phyloP scores from a whole-genome alignment of 2,329 filamentous ascomycete genomes.

The Fragosphaeria purpurea region DNA sequence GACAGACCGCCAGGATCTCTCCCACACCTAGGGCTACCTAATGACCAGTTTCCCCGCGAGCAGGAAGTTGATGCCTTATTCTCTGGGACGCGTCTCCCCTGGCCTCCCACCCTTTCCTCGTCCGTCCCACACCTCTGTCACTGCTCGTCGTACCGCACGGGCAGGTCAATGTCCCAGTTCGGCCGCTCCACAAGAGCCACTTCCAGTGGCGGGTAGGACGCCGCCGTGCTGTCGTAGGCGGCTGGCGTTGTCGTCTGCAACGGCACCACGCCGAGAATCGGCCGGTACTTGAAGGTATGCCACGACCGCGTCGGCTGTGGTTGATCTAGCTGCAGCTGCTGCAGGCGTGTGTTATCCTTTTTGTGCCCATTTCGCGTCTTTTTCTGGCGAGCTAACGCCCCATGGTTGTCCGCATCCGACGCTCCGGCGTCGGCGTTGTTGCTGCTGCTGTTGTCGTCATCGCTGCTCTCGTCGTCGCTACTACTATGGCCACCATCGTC shows the following conservation, averaged over 20 bases:
- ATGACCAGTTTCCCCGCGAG: too few relatives aligned
- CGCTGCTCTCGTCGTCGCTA: conserved; percentile 7
- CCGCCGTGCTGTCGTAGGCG: background rate
- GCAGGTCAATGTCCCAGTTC: conserved; percentile 69
- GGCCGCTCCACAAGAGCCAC: conserved; percentile 84
- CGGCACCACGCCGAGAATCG: conserved; percentile 67
- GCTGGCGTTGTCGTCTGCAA: conserved; percentile 17
- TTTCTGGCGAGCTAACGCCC: background rate
- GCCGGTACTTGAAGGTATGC: conserved; percentile 87
- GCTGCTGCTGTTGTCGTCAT: conserved; percentile 11
- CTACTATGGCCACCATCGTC: conserved; percentile 26
- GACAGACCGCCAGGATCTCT: too few relatives aligned
- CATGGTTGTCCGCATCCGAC: conserved; percentile 16
- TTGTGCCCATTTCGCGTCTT: background rate
- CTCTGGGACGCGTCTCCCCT: background rate
- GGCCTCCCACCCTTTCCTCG: background rate
- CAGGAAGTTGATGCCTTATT: too few relatives aligned
- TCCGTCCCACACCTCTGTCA: too few relatives aligned
- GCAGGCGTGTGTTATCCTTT: too few relatives aligned
- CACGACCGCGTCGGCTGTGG: conserved; percentile 42
- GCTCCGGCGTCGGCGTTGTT: background rate
- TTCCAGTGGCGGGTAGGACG: conserved; percentile 42
- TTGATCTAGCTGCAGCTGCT: background rate
- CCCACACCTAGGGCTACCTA: too few relatives aligned
- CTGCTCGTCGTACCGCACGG: conserved; percentile 47